Evolutionary conservation across 2,329 filamentous ascomycete genomes (phyloP).

Genomic region (Trichoderma citrinoviride): DNA sequence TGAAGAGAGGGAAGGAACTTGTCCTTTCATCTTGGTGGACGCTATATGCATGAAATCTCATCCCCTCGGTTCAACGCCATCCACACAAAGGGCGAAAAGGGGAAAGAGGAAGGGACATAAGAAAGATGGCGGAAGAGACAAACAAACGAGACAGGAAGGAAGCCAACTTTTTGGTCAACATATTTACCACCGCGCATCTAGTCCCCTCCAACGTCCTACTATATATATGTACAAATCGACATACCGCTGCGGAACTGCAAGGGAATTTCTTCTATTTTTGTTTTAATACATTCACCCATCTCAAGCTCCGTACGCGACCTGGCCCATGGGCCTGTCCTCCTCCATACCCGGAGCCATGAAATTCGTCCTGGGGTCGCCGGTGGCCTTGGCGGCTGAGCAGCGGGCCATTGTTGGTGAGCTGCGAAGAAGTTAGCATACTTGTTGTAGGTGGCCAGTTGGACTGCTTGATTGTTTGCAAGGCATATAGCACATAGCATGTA

Average conservation of each 20-base stretch:
- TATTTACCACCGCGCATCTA: constrained; percentile 27
- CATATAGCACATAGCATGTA: background rate
- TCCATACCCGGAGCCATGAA: constrained; percentile 71
- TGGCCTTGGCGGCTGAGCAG: constrained; percentile 89
- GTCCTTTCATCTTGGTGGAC: background rate
- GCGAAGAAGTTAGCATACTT: constrained; percentile 27
- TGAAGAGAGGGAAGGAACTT: background rate
- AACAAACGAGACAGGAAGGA: background rate
- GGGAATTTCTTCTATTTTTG: constrained; percentile 38
- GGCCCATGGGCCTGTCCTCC: constrained; percentile 60
- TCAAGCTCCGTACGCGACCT: constrained; percentile 57
- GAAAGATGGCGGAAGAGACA: no score
- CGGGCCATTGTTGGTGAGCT: constrained; percentile 98
- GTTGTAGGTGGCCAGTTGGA: no score
- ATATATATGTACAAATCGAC: constrained; percentile 41
- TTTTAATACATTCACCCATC: constrained; percentile 36
- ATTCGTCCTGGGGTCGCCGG: constrained; percentile 73
- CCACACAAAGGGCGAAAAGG: background rate
- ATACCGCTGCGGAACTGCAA: constrained; percentile 32
- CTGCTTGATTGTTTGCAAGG: no score
- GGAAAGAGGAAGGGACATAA: background rate
- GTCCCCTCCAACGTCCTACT: constrained; percentile 31
- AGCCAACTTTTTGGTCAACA: constrained; percentile 23
- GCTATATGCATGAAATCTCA: background rate
- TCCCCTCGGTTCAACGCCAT: background rate